Evolutionary conservation across 176 grass and related monocot genomes (phyloP), one percentile per base, ranked within the genome.

Genomic region (Musa troglodytarum): DNA sequence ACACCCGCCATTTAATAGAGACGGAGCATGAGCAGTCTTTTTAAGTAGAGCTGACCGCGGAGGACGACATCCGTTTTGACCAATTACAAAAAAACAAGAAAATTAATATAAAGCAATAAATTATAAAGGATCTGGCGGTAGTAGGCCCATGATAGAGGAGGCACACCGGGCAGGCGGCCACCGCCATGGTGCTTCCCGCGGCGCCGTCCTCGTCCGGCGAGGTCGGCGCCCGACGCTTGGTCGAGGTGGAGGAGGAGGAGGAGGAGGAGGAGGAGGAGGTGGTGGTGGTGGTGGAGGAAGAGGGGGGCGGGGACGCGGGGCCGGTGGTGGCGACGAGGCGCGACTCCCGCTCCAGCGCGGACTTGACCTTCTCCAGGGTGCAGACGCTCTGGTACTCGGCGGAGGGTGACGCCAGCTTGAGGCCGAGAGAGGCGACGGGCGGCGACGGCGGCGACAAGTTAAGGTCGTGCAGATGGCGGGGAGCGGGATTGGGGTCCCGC

Each of bases 321-420:
- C 8, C 5, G 79, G 34, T 1, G 52, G 73, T 2, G 57, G 54
- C 1, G 79, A 50, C 59, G 50, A 72, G 79, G 88, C 24, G 88
- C 78, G 78, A 81, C 16, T 88, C 81, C 78, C 90, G 79, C 80
- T 87, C 87, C 69, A 93, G 75, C 5, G 90, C 90, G 1, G 84
- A 87, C 80, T 89, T 93, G 34, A 93, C 90, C 80, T 93, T 89
- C 84, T 93, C 90, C 77, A 93, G 84, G 10, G 90, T 93, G 77
- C 90, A 99, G 64, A 89, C 91, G 85, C 91, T 99, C 75, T 87
- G 88, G 86, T 94, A 94, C 68, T 76, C 82, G 1, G 53, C 3
- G 52, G 52, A 13, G 51, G 21, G 0, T 2, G 17, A 17, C n/a
- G 43, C 28, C 49, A 10, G 61, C 54, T 59, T 61, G n/a, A 61